phyloP scores from a whole-genome alignment of 768 basidiomycete genomes.

The Grammothele lineata region DNA sequence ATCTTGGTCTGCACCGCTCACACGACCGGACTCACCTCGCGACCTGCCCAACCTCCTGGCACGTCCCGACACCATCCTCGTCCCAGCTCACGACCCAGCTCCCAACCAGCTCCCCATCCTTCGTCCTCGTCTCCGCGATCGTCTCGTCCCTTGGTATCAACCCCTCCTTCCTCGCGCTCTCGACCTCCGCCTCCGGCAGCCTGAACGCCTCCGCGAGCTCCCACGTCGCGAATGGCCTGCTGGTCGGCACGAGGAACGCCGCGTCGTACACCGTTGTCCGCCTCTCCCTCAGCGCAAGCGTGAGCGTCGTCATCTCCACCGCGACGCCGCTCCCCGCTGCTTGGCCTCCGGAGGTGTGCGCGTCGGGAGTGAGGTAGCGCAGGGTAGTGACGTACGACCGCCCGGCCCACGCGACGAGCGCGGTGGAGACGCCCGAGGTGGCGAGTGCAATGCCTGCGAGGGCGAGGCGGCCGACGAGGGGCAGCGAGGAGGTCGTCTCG shows the following conservation, averaged over 20 bases:
- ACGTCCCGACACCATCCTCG: constrained; percentile 58
- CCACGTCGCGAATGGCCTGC: constrained; percentile 76
- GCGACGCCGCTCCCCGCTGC: constrained; percentile 26
- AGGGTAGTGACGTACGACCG: constrained; percentile 70
- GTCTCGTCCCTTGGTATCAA: constrained; percentile 54
- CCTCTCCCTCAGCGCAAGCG: constrained; percentile 52
- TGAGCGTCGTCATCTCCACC: constrained; percentile 68
- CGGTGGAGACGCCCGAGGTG: constrained; percentile 72
- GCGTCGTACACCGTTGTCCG: constrained; percentile 75
- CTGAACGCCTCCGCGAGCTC: constrained; percentile 57
- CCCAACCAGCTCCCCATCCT: constrained; percentile 57
- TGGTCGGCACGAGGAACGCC: constrained; percentile 61
- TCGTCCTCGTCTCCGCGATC: constrained; percentile 69
- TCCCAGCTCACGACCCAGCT: constrained; percentile 80
- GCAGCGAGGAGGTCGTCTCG: constrained; percentile 36
- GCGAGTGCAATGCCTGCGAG: constrained; percentile 53
- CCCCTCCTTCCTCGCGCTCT: constrained; percentile 37
- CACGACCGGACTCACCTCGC: constrained; percentile 55
- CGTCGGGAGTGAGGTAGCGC: constrained; percentile 36
- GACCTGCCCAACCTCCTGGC: constrained; percentile 59
- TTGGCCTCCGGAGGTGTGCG: constrained; percentile 1
- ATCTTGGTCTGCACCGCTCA: no score
- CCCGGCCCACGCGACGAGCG: constrained; percentile 67
- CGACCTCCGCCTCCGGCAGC: constrained; percentile 36
- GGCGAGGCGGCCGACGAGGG: no score